A percentile compares a stretch with the other conserved stretches of the same genome.
These are phyloP conservation scores for Amanita thiersii DNA, from an alignment of 768 basidiomycete genomes.

Conservation along the genomic window DNA sequence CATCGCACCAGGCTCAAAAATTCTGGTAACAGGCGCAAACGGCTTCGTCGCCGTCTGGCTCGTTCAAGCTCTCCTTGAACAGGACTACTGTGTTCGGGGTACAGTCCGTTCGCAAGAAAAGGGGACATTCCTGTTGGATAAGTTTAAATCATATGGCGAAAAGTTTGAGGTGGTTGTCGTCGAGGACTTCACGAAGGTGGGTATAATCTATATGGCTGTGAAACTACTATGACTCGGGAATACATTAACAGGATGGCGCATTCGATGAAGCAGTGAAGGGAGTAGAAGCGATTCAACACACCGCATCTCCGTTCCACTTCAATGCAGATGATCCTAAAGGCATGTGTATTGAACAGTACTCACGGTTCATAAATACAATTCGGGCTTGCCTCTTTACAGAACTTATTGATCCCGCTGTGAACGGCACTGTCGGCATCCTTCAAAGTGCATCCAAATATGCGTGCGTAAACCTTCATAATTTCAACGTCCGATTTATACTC, in stretches of 20 bases:
- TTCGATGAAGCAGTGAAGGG: slow-evolving; percentile 78
- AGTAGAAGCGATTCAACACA: slow-evolving; percentile 65
- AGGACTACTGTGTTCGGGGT: slow-evolving; percentile 56
- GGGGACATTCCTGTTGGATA: slow-evolving; percentile 43
- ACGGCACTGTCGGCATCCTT: slow-evolving; percentile 60
- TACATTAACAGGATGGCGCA: slow-evolving; percentile 40
- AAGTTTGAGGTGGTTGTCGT: slow-evolving; percentile 61
- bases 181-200: slow-evolving; percentile 47
- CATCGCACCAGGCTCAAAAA: no score
- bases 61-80: slow-evolving; percentile 44
- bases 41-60: slow-evolving; percentile 58
- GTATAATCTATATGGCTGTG: slow-evolving; percentile 4
- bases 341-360: no score
- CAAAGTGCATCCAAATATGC: slow-evolving; percentile 47
- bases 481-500: background rate
- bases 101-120: slow-evolving; percentile 61
- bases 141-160: slow-evolving; percentile 46
- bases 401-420: slow-evolving; percentile 63
- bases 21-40: slow-evolving; percentile 55
- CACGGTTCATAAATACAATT: no score
- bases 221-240: background rate
- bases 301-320: slow-evolving; percentile 53
- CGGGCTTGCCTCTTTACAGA: slow-evolving; percentile 24
- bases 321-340: slow-evolving; percentile 35
- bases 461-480: no score